phyloP scores from a whole-genome alignment of 768 basidiomycete species.

The Peribolospora kevripleyi region DNA sequence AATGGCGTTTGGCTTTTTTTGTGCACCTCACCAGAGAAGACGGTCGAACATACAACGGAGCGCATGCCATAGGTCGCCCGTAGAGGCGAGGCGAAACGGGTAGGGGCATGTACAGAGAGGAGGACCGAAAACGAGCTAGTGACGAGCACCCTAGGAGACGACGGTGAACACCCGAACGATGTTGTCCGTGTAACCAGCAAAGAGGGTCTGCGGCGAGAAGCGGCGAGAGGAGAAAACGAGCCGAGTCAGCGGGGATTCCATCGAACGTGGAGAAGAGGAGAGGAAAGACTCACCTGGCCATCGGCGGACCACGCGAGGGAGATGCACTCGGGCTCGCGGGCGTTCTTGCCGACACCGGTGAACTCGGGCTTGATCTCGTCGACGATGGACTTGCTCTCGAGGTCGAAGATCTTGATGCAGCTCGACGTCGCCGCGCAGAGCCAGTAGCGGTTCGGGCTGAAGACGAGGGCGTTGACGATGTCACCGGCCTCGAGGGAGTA shows the following conservation, averaged over 20 bases:
- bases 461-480: constrained; percentile 95
- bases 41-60: too few relatives aligned
- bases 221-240: too few relatives aligned
- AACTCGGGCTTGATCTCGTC: constrained; percentile 96
- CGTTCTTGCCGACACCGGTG: constrained; percentile 42
- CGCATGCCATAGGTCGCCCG: too few relatives aligned
- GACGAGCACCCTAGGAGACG: constrained; percentile 13
- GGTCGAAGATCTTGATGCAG: constrained; percentile 97
- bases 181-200: constrained; percentile 91
- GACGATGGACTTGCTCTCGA: constrained; percentile 97
- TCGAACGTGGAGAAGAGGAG: neutral
- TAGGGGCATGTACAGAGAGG: too few relatives aligned
- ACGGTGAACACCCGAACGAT: constrained; percentile 80
- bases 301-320: constrained; percentile 97
- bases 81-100: too few relatives aligned
- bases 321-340: constrained; percentile 51
- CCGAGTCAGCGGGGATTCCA: neutral
- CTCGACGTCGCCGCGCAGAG: constrained; percentile 91
- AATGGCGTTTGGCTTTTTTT: too few relatives aligned
- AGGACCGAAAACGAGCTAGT: too few relatives aligned
- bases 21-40: too few relatives aligned
- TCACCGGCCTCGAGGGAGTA: constrained; percentile 98
- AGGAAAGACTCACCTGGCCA: constrained; percentile 27
- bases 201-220: constrained; percentile 38
- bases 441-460: constrained; percentile 99